Evolutionary conservation across 768 basidiomycete species (phyloP), one percentile per base, ranked within the genome.

Genomic region (Botryobasidium botryosum): DNA sequence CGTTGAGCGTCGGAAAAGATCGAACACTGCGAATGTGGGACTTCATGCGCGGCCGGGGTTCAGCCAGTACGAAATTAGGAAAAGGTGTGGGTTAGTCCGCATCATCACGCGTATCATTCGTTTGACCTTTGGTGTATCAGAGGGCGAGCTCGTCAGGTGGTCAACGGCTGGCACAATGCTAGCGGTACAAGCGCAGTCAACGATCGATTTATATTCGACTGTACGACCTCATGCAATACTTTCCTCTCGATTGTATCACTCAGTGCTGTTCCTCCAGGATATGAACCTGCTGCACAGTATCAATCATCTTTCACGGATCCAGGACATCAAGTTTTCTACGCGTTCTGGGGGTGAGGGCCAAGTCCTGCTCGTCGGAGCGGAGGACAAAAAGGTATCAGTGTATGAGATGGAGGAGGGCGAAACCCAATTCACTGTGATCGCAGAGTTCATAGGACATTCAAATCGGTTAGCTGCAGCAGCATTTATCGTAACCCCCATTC

Each of bases 11-110:
- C 0, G 92, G 94, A 5, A 79, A 77, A 55, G 94, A 97, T 55
- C 69, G 72, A 51, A 85, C 83, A 3, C 52, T 97, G 47, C 72
- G 90, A 35, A 94, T 99, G 91, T 99, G 94, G 94, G 94, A 99
- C 66, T 65, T 99, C 40, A 91, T 96, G 85, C 68, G 91, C 36
- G 92, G 92, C 0, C 80, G 81, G 59, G 85, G 86, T 3, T 75
- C 75, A 8, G 87, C 86, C 5, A 87, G 88, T 59, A 80, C 75
- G 37, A 90, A 91, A 57, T 61, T 99, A 4, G 85, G 86, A 18
- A 82, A 79, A 64, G 90, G 90, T 85, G 48, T 44, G 68, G 57
- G 12, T 20, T 23, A 6, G 13, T 51, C 5, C 18, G 3, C 24
- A 17, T 28, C 18, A 17, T 25, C 29, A 33, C 13, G 41, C 4